A percentile compares a stretch with the other conserved stretches of the same genome.
phyloP scores from a whole-genome alignment of 306 rosid genomes.

The Prunus padus region DNA sequence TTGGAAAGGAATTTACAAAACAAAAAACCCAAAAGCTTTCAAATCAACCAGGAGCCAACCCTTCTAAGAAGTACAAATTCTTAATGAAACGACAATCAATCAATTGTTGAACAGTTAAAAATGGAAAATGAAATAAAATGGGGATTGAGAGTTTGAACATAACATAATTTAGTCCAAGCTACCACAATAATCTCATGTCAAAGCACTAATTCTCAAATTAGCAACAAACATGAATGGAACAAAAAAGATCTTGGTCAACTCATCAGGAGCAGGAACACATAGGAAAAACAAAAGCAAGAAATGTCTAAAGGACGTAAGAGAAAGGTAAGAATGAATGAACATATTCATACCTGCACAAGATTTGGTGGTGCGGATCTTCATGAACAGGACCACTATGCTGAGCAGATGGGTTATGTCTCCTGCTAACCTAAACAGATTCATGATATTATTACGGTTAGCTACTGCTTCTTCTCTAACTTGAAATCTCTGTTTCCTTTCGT shows the following conservation, averaged over 20 bases:
- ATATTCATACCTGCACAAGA: constrained; percentile 27
- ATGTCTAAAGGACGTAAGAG: not conserved
- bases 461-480: not conserved
- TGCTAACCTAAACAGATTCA: constrained; percentile 29
- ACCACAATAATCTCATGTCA: not conserved
- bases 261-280: not conserved
- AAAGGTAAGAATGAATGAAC: not conserved
- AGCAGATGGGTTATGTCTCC: constrained; percentile 37
- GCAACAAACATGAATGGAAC: not conserved
- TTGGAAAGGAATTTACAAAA: not conserved
- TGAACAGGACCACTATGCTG: constrained; percentile 26
- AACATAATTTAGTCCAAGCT: not conserved
- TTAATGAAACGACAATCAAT: not conserved
- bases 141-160: not conserved
- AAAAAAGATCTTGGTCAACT: not conserved
- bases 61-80: not conserved
- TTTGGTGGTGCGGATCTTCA: constrained; percentile 29
- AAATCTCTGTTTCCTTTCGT: not conserved
- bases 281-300: no score
- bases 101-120: not conserved
- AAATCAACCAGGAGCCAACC: not conserved
- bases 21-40: not conserved
- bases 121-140: not conserved
- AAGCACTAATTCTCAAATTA: no score
- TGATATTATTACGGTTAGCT: not conserved